Base-by-base conservation (phyloP, 2,329 filamentous ascomycete genomes). In the Beauveria varroae region DNA sequence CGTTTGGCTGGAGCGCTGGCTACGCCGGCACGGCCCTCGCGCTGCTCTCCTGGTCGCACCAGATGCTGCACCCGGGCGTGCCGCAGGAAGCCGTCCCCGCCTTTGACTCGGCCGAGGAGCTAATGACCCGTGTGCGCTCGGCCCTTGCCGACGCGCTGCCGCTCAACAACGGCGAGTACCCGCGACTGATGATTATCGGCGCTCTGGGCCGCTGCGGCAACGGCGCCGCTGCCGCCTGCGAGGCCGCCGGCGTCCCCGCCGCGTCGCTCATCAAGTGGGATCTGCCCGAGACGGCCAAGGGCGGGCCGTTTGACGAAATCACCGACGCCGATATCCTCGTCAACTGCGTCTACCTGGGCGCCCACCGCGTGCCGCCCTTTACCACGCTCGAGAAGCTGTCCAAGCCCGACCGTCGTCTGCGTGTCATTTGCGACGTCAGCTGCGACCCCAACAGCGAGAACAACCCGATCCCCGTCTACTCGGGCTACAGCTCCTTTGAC, bases 321-420 rank as follows among this genome's bases (percentile, higher is more conserved):
- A 78, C 86, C 63, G 84, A 89, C 74, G 82, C 78, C 64, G 85
- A 89, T 69, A 86, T 90, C 71, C 89, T 91, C 70, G 80, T 93
- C 74, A 93, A 93, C 80, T 92, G 89, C 82, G 93, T 96, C 73
- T 96, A 96, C 77, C 86, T 97, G 50, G 64, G 65, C 46, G 66
- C 71, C 8, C 54, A 61, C 54, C 24, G 20, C 24, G 53, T 50
- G 67, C 87, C 89, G 26, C 87, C 87, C 44, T 96, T 96, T 72
- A 82, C 93, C 68, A 86, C 89, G 72, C 70, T 79, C 64, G 82
- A 88, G 67, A 58, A 51, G 18, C 83, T 96, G 60, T 76, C 79
- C 26, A 49, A 18, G 20, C 81, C 87, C 5, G 79, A 80, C 67
- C 86, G 92, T 71, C 87, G 86, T 70, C 83, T 96, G 53, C 86